Percentiles rank a stretch among this genome's conserved stretches.
These are phyloP conservation scores for Blastocystis sp. DNA, from an alignment of 352 stramenopile genomes.

Conservation along the genomic window DNA sequence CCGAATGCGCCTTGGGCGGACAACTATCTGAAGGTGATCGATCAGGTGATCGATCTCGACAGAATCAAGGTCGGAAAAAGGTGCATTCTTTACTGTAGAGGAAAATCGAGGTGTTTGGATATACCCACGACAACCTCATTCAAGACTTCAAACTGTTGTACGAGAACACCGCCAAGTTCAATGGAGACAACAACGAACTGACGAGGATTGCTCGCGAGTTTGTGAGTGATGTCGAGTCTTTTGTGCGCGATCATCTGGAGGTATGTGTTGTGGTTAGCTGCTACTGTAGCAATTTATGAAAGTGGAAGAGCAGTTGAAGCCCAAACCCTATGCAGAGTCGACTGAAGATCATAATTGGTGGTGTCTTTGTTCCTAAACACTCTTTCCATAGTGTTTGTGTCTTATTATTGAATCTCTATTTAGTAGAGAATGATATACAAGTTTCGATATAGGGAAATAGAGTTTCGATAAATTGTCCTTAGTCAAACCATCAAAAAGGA, in stretches of 20 bases:
- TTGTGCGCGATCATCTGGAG: background rate
- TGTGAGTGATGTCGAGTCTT: background rate
- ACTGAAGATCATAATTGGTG: too few relatives aligned
- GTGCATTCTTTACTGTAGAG: background rate
- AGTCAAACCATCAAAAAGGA: too few relatives aligned
- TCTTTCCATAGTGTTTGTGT: too few relatives aligned
- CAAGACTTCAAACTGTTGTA: constrained; percentile 17
- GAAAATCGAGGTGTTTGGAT: constrained; percentile 1
- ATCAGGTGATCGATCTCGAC: background rate
- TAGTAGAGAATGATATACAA: too few relatives aligned
- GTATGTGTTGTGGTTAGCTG: background rate
- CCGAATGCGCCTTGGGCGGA: background rate
- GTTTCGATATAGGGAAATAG: too few relatives aligned
- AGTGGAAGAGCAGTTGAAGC: background rate
- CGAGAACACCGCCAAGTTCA: constrained; percentile 50
- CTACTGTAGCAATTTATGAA: constrained; percentile 3
- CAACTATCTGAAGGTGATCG: background rate
- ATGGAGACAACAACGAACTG: background rate
- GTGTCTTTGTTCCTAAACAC: too few relatives aligned
- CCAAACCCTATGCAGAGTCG: background rate
- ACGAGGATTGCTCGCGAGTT: background rate
- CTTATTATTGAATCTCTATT: too few relatives aligned
- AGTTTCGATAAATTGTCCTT: too few relatives aligned
- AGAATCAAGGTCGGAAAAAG: background rate
- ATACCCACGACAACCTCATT: constrained; percentile 7